These are phyloP conservation scores for Phtheirospermum japonicum DNA, from an alignment of 257 asterid species.

Conservation along the genomic window DNA sequence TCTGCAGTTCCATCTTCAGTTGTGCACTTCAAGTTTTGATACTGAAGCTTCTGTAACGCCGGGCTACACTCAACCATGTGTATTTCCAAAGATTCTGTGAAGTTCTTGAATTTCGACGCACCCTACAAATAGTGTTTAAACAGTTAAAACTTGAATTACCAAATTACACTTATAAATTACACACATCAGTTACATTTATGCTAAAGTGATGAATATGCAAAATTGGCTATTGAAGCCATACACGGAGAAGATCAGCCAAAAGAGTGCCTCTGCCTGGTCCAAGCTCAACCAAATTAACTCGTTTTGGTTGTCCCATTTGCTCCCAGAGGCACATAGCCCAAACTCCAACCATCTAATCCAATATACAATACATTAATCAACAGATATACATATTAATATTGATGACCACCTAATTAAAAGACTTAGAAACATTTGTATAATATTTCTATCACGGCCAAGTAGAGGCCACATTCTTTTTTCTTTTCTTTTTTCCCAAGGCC, in stretches of 20 bases:
- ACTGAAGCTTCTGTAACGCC: slow-evolving; percentile 68
- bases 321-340: slow-evolving; percentile 99
- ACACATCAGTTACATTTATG: background rate
- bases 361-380: slow-evolving; percentile 15
- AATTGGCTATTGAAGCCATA: slow-evolving; percentile 31
- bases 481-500: background rate
- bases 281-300: slow-evolving; percentile 82
- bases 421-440: background rate
- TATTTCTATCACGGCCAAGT: background rate
- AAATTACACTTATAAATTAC: slow-evolving; percentile 3
- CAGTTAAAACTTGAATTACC: slow-evolving; percentile 19
- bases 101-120: slow-evolving; percentile 70
- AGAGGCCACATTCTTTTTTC: background rate
- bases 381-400: slow-evolving; percentile 5
- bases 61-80: slow-evolving; percentile 99
- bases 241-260: slow-evolving; percentile 91
- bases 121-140: slow-evolving; percentile 43
- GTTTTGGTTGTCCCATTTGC: slow-evolving; percentile 90
- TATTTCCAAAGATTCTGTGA: slow-evolving; percentile 64
- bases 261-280: slow-evolving; percentile 99
- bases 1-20: slow-evolving; percentile 41
- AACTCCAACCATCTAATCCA: slow-evolving; percentile 76
- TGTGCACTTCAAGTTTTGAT: slow-evolving; percentile 64
- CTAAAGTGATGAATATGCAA: background rate
- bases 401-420: background rate